Percentiles rank a stretch among this genome's conserved stretches.
These are phyloP conservation scores for Podospora bellae-mahoneyi DNA, from an alignment of 495 filamentous ascomycete genomes.

Conservation along the genomic window DNA sequence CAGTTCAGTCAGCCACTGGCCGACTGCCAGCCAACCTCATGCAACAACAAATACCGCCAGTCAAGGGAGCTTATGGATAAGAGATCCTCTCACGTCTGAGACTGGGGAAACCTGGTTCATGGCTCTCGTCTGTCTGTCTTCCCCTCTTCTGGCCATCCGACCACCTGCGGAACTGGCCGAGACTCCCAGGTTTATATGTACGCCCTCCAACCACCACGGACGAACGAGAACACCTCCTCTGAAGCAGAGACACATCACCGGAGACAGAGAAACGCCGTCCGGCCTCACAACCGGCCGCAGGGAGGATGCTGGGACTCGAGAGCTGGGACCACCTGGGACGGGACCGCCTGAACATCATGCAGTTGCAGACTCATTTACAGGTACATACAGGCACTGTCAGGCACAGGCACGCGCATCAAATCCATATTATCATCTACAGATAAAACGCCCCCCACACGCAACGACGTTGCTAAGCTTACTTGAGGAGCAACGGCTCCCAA, in stretches of 20 bases:
- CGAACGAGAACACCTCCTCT: constrained; percentile 6
- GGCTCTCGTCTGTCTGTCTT: background rate
- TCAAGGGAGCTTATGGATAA: background rate
- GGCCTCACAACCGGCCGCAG: constrained; percentile 4
- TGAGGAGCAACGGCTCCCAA: constrained; percentile 2
- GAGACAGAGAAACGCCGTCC: constrained; percentile 9
- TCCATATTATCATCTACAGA: background rate
- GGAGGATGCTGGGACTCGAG: background rate
- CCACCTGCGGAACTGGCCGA: constrained; percentile 12
- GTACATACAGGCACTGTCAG: background rate
- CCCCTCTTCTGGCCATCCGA: background rate
- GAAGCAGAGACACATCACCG: background rate
- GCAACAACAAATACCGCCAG: constrained; percentile 6
- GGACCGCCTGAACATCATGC: background rate
- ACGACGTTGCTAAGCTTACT: constrained; percentile 4
- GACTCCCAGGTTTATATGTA: background rate
- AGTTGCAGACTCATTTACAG: background rate
- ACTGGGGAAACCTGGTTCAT: constrained; percentile 2
- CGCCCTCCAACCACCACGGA: constrained; percentile 2
- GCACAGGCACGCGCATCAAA: background rate
- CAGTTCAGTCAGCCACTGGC: constrained; percentile 2
- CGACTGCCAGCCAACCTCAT: constrained; percentile 10
- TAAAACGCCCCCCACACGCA: background rate
- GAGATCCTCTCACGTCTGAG: background rate
- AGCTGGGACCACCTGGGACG: background rate